Evolutionary conservation across 2,329 filamentous ascomycete genomes (phyloP).

Genomic region (Hypoxylon sp.): DNA sequence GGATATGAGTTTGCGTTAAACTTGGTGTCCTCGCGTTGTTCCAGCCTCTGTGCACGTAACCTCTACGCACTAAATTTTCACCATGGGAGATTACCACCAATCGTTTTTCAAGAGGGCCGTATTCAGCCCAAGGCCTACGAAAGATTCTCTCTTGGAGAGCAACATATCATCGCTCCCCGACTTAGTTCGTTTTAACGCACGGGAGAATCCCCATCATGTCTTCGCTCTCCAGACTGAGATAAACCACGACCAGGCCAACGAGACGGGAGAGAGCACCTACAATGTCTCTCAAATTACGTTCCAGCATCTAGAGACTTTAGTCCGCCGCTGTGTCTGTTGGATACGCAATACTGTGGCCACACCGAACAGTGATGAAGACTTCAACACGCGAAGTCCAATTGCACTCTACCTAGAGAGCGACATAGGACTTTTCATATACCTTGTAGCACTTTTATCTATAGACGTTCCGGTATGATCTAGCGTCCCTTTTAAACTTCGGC

Average conservation of each 20-base stretch:
- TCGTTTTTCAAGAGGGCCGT: not conserved
- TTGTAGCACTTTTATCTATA: constrained; percentile 33
- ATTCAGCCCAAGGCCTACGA: not conserved
- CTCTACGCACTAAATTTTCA: not conserved
- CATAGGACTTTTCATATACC: constrained; percentile 34
- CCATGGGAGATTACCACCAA: not conserved
- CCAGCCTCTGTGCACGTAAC: not conserved
- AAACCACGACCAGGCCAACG: not conserved
- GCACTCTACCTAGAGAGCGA: constrained; percentile 35
- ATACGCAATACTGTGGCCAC: constrained; percentile 11
- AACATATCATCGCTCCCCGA: constrained; percentile 38
- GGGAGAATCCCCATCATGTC: constrained; percentile 33
- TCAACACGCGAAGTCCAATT: constrained; percentile 17
- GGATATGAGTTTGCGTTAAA: not conserved
- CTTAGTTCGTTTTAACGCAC: constrained; percentile 39
- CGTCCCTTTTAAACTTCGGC: not conserved
- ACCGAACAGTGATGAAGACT: not conserved
- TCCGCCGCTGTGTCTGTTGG: constrained; percentile 27
- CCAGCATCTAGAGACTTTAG: constrained; percentile 18
- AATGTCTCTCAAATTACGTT: constrained; percentile 24
- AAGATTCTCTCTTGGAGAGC: not conserved
- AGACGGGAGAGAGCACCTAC: constrained; percentile 3
- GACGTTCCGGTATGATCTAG: constrained; percentile 19
- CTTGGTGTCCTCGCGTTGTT: not conserved
- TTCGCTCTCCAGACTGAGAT: constrained; percentile 39